Evolutionary conservation across 2,329 filamentous ascomycete genomes (phyloP).

Genomic region (Penicillium sp.): DNA sequence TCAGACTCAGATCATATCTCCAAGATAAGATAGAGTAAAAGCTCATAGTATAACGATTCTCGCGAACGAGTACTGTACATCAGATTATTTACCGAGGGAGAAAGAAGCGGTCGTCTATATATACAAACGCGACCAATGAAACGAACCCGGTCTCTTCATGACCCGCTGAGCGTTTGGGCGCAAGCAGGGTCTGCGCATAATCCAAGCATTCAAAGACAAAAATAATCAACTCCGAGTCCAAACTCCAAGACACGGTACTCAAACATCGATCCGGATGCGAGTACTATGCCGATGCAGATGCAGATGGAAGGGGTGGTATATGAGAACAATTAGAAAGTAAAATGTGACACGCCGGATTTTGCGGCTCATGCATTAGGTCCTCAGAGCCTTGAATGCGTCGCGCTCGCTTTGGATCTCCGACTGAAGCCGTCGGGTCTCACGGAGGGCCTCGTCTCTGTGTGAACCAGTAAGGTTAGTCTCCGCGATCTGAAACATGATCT

Average conservation of each 20-base stretch:
- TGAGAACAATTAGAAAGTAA: background rate
- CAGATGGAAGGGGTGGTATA: slow-evolving; percentile 12
- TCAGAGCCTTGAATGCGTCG: slow-evolving; percentile 55
- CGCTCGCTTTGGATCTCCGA: slow-evolving; percentile 63
- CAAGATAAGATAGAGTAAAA: too few relatives aligned
- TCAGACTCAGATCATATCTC: too few relatives aligned
- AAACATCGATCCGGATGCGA: slow-evolving; percentile 10
- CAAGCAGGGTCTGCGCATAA: slow-evolving; percentile 8
- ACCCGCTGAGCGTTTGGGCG: too few relatives aligned
- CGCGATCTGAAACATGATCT: slow-evolving; percentile 13
- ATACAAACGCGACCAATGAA: slow-evolving; percentile 16
- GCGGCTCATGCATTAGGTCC: slow-evolving; percentile 26
- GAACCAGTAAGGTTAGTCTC: slow-evolving; percentile 10
- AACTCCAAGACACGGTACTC: slow-evolving; percentile 17
- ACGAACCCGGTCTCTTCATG: slow-evolving; percentile 1
- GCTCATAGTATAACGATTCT: background rate
- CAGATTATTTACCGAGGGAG: slow-evolving; percentile 17
- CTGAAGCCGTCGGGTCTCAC: slow-evolving; percentile 68
- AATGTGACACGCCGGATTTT: background rate
- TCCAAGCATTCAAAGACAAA: slow-evolving; percentile 7
- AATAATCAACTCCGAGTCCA: slow-evolving; percentile 8
- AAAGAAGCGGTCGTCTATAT: slow-evolving; percentile 12
- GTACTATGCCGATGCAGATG: slow-evolving; percentile 27
- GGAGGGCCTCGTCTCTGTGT: slow-evolving; percentile 66
- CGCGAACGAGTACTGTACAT: slow-evolving; percentile 16